Base-by-base conservation (phyloP, 2,329 filamentous ascomycete species). In the Xylogone sp. region DNA sequence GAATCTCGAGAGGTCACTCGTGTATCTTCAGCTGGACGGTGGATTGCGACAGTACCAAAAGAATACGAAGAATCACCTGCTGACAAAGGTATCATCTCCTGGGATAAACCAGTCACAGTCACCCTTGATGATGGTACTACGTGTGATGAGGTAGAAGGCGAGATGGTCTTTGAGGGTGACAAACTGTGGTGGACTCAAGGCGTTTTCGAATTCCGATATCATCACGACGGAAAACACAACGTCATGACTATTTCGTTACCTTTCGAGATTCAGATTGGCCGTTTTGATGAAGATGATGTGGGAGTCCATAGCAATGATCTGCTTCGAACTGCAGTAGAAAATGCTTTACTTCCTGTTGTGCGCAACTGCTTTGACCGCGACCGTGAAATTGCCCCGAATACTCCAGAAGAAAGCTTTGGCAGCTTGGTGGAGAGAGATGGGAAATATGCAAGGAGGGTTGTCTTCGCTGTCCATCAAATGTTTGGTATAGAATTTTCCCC, bases 101-200 rank as follows among this genome's bases (percentile, higher is more conserved):
- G 81, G 9, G 86, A 97, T 62, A 74, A 83, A 31, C 73, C 79
- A 1, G 68, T 84, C 1, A 66, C 75, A 0, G 63, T 67, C 0
- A 60, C 69, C 42, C 69, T 71, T 22, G 57, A 71, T 57, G 72
- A 75, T 62, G 74, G 75, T 1, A 74, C 76, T 2, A 78, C 78
- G 3, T 72, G 70, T 18, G 78, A 88, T 52, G 77, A 85, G 57
- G 80, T 90, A 3, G 78, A 81, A 12, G 94, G 94, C 43, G 90
- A 96, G 67, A 86, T 97, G 64, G 70, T 90, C 12, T 97, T 99
- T 65, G 77, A 85, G 9, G 92, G 94, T 45, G 92, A 97, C 72
- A 96, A 96, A 71, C 79, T 97, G 2, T 99, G 90, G 86, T 99
- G 94, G 94, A 96, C 88, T 0, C 88, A 93, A 55, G 94, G 94